Base-by-base conservation (phyloP, 768 basidiomycete species). In the Amanita pseudoporphyria region DNA sequence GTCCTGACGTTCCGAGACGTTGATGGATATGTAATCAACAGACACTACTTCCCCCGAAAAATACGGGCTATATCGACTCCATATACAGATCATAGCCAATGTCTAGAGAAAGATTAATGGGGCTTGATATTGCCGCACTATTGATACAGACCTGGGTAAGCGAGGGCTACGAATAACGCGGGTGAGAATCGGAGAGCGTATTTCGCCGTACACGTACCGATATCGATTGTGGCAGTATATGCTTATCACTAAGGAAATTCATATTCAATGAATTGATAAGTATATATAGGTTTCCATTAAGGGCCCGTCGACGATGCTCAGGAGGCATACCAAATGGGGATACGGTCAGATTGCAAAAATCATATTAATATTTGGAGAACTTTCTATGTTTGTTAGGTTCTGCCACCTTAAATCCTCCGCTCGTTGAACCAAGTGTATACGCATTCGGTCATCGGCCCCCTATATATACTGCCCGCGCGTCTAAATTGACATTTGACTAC, bases 311-410 rank as follows among this genome's bases (percentile, higher is more conserved):
- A 95, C 63, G 87, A 90, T 62, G 77, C 78, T 0, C 71, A 89
- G 10, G 91, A 90, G 2, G 64, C 94, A 22, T 85, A 89, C 55
- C 89, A 93, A 62, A 87, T 95, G 67, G 81, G 91, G 61, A 80
- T 86, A 6, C 91, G 88, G 1, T 94, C 93, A 77, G 18, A n/a
- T n/a, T n/a, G n/a, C n/a, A n/a, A n/a, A n/a, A n/a, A n/a, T n/a
- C n/a, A n/a, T n/a, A n/a, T n/a, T n/a, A n/a, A n/a, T n/a, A n/a
- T n/a, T n/a, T n/a, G n/a, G n/a, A n/a, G n/a, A n/a, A n/a, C n/a
- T n/a, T n/a, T n/a, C n/a, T n/a, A n/a, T n/a, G n/a, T n/a, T n/a
- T n/a, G n/a, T n/a, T n/a, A n/a, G n/a, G n/a, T n/a, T n/a, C n/a
- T n/a, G n/a, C n/a, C n/a, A n/a, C n/a, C n/a, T n/a, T n/a, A n/a